phyloP scores from a whole-genome alignment of 345 rosid species.

The Sonneratia caseolaris region DNA sequence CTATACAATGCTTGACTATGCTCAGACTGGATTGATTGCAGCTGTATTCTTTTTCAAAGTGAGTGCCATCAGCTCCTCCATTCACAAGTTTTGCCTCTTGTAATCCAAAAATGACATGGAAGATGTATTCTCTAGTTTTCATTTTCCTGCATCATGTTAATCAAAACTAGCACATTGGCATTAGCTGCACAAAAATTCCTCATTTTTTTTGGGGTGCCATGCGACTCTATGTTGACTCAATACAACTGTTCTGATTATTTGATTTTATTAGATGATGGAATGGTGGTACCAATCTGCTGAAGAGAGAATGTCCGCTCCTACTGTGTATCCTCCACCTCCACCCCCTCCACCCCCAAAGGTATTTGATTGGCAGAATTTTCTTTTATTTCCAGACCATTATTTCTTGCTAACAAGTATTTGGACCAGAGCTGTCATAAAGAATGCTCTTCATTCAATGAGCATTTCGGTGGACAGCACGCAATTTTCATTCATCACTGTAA shows the following conservation, averaged over 20 bases:
- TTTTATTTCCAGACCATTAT: neutral
- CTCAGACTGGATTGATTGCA: slow-evolving; percentile 96
- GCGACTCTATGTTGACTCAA: neutral
- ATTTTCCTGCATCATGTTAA: neutral
- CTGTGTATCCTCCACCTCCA: slow-evolving; percentile 94
- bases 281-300: slow-evolving; percentile 99
- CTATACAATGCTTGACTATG: slow-evolving; percentile 81
- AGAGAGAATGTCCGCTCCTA: slow-evolving; percentile 96
- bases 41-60: slow-evolving; percentile 92
- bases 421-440: neutral
- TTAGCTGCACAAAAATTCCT: neutral
- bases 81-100: slow-evolving; percentile 4
- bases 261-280: slow-evolving; percentile 78
- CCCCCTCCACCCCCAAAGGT: slow-evolving; percentile 96
- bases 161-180: neutral
- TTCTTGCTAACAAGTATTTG: neutral
- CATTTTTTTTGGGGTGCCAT: too few species aligned
- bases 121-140: slow-evolving; percentile 1
- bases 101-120: neutral
- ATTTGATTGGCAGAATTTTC: slow-evolving; percentile 4
- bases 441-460: neutral
- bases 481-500: neutral
- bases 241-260: neutral
- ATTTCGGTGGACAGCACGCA: neutral
- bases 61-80: slow-evolving; percentile 20